Conservation (phyloP, 331 rosid genomes). For the Ulmus americana region DNA sequence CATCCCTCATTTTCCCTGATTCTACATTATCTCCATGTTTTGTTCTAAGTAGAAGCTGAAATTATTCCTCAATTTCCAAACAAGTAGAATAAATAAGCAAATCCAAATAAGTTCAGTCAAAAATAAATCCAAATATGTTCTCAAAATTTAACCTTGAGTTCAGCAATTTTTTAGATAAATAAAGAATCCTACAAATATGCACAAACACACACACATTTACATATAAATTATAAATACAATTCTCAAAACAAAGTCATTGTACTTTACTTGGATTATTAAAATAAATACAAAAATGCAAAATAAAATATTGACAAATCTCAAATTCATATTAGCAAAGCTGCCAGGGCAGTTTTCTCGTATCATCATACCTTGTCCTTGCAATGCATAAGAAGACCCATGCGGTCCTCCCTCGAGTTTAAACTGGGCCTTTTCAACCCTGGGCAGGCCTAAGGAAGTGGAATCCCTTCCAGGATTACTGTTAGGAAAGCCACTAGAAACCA, state of each 20-base stretch:
- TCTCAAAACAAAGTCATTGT: too few species aligned
- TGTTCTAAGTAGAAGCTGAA: not conserved
- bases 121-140: not conserved
- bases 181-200: too few species aligned
- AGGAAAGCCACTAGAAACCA: slow-evolving; percentile 51
- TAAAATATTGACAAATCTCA: too few species aligned
- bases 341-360: not conserved
- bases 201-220: too few species aligned
- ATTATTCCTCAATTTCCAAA: not conserved
- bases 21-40: not conserved
- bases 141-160: too few species aligned
- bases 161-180: too few species aligned
- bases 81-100: not conserved
- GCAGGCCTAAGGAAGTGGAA: slow-evolving; percentile 42
- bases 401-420: slow-evolving; percentile 54
- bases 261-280: too few species aligned
- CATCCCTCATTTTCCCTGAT: not conserved
- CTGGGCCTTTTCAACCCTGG: slow-evolving; percentile 54
- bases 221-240: too few species aligned
- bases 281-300: too few species aligned
- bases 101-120: not conserved
- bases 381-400: slow-evolving; percentile 54
- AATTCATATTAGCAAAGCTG: too few species aligned
- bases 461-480: slow-evolving; percentile 59
- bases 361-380: slow-evolving; percentile 57